Conservation (phyloP, 257 asterid species). For the Solanum phureja region DNA sequence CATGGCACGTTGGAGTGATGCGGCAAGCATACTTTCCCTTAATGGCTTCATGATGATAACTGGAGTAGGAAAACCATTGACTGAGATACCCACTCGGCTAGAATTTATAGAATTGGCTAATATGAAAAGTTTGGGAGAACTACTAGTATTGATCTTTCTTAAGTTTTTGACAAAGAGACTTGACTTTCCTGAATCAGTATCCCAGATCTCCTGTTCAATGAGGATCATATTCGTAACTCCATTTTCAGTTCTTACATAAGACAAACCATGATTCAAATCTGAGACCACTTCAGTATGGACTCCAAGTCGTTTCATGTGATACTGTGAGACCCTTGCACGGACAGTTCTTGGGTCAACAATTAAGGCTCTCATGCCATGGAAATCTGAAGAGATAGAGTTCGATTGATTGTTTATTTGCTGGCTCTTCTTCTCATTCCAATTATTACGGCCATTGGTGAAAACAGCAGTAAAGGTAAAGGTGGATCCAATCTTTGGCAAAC, state of each 20-base stretch:
- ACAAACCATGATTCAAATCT: slow-evolving; percentile 20
- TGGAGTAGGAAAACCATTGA: slow-evolving; percentile 24
- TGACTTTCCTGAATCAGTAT: slow-evolving; percentile 24
- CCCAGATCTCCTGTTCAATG: slow-evolving; percentile 76
- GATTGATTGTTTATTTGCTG: slow-evolving; percentile 21
- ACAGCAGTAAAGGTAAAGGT: slow-evolving; percentile 88
- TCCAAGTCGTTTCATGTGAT: slow-evolving; percentile 74
- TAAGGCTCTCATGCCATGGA: slow-evolving; percentile 63
- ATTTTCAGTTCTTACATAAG: slow-evolving; percentile 8
- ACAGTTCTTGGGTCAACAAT: slow-evolving; percentile 68
- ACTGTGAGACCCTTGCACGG: slow-evolving; percentile 62
- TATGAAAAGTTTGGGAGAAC: slow-evolving; percentile 35
- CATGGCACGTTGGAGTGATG: slow-evolving; percentile 72
- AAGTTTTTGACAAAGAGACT: slow-evolving; percentile 17
- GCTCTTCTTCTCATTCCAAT: slow-evolving; percentile 21
- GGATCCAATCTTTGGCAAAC: slow-evolving; percentile 69
- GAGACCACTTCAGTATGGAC: slow-evolving; percentile 48
- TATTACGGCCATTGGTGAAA: slow-evolving; percentile 30
- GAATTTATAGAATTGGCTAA: slow-evolving; percentile 48
- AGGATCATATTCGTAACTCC: slow-evolving; percentile 35
- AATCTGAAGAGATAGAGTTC: slow-evolving; percentile 35
- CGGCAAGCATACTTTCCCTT: slow-evolving; percentile 79
- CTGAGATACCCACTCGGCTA: slow-evolving; percentile 12
- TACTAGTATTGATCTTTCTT: slow-evolving; percentile 6
- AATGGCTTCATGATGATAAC: slow-evolving; percentile 58